phyloP scores from a whole-genome alignment of 1,284 basidiomycete genomes.

The Exobasidium rhododendri region DNA sequence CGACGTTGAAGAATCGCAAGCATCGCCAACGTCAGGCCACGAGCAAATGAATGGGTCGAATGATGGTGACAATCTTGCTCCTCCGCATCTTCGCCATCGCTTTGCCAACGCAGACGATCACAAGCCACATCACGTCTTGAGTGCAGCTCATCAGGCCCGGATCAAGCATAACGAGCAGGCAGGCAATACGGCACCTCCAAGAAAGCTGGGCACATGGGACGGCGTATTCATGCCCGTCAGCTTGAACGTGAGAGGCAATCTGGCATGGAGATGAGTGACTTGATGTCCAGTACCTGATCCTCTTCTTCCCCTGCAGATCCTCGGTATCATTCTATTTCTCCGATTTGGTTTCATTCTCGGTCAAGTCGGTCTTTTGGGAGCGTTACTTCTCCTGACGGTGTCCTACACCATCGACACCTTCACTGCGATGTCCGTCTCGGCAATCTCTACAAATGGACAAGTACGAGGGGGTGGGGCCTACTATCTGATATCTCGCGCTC shows the following conservation, averaged over 20 bases:
- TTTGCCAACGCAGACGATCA: not conserved
- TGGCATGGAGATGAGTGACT: not conserved
- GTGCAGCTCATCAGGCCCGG: constrained; percentile 17
- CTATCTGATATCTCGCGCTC: constrained; percentile 52
- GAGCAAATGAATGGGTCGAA: not conserved
- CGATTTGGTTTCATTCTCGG: constrained; percentile 54
- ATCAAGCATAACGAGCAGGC: constrained; percentile 36
- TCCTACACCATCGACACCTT: constrained; percentile 51
- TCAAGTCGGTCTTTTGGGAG: constrained; percentile 49
- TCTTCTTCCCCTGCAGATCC: constrained; percentile 21
- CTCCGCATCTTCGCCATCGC: constrained; percentile 21
- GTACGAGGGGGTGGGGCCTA: constrained; percentile 53
- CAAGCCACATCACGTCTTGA: constrained; percentile 18
- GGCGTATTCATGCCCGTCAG: constrained; percentile 54
- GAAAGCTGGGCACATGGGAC: constrained; percentile 53
- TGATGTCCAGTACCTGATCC: not conserved
- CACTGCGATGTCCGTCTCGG: constrained; percentile 50
- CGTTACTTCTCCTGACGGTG: constrained; percentile 40
- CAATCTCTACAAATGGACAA: constrained; percentile 53
- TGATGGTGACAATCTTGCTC: constrained; percentile 15
- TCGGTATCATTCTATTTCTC: constrained; percentile 53
- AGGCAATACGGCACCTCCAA: constrained; percentile 31
- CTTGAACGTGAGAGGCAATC: constrained; percentile 31
- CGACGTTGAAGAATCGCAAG: not conserved
- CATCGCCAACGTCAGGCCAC: not conserved